These are phyloP conservation scores for Moringa oleifera DNA, from an alignment of 345 rosid genomes.

Conservation along the genomic window DNA sequence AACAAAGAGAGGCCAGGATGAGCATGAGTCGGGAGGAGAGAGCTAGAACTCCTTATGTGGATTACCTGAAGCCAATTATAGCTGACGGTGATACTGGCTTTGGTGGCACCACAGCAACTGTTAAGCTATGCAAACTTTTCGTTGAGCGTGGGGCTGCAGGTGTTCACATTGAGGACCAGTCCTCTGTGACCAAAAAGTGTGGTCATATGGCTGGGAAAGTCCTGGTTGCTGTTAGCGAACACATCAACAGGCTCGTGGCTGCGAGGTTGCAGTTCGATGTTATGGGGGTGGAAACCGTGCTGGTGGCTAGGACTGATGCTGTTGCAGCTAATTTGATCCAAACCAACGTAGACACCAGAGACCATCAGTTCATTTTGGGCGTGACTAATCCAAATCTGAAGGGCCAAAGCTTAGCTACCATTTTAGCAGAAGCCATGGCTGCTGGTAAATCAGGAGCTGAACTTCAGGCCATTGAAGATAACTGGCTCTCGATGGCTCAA, in stretches of 20 bases:
- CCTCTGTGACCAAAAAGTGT: slow-evolving; percentile 89
- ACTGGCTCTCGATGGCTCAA: slow-evolving; percentile 69
- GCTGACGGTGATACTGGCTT: slow-evolving; percentile 97
- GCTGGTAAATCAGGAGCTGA: slow-evolving; percentile 67
- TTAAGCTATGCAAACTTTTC: slow-evolving; percentile 91
- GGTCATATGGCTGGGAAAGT: slow-evolving; percentile 99
- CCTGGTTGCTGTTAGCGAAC: slow-evolving; percentile 86
- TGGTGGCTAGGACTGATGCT: slow-evolving; percentile 93
- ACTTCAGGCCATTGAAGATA: slow-evolving; percentile 78
- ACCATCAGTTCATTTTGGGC: slow-evolving; percentile 92
- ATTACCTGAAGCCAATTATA: slow-evolving; percentile 88
- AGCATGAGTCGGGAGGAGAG: slow-evolving; percentile 81
- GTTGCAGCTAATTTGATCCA: slow-evolving; percentile 84
- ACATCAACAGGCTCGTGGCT: slow-evolving; percentile 86
- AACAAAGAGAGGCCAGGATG: slow-evolving; percentile 91
- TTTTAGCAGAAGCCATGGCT: slow-evolving; percentile 73
- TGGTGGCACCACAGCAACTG: slow-evolving; percentile 92
- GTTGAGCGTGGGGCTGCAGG: slow-evolving; percentile 97
- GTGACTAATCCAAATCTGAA: slow-evolving; percentile 69
- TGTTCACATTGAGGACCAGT: slow-evolving; percentile 93
- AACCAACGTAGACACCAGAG: slow-evolving; percentile 73
- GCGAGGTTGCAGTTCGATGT: slow-evolving; percentile 94
- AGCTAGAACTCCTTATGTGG: slow-evolving; percentile 75
- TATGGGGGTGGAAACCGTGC: slow-evolving; percentile 87
- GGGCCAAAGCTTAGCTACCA: slow-evolving; percentile 58